A percentile compares a stretch with the other conserved stretches of the same genome.
phyloP scores from a whole-genome alignment of 2,329 filamentous ascomycete genomes.

The Colletotrichum tropicale region DNA sequence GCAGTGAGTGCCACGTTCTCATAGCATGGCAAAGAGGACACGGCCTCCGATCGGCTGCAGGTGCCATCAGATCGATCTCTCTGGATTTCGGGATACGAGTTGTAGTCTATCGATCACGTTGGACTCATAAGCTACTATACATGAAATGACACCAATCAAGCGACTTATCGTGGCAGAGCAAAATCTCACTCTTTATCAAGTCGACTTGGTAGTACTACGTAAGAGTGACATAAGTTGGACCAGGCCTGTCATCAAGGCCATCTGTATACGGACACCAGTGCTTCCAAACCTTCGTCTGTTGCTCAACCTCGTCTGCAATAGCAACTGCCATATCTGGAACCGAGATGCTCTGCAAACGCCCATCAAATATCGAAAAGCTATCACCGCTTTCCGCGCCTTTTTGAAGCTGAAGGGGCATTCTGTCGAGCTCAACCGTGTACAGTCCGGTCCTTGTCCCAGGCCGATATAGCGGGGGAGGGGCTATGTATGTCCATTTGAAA shows the following conservation, averaged over 20 bases:
- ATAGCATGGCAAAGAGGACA: accelerated
- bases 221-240: background rate
- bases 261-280: background rate
- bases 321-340: constrained; percentile 1
- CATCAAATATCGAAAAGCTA: background rate
- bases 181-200: background rate
- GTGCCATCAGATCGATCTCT: too few species aligned
- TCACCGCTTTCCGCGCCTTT: background rate
- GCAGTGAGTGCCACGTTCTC: accelerated
- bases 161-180: accelerated
- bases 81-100: too few species aligned
- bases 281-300: background rate
- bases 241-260: background rate
- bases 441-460: background rate
- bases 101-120: background rate
- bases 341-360: background rate
- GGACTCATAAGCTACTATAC: accelerated
- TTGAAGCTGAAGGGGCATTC: background rate
- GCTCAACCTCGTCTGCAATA: background rate
- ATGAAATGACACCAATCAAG: accelerated
- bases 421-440: background rate
- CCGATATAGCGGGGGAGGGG: background rate
- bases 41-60: background rate
- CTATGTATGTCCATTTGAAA: background rate
- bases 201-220: background rate